These are phyloP conservation scores for Mucor saturninus DNA, from an alignment of 371 early-diverging fungal species.

Conservation along the genomic window DNA sequence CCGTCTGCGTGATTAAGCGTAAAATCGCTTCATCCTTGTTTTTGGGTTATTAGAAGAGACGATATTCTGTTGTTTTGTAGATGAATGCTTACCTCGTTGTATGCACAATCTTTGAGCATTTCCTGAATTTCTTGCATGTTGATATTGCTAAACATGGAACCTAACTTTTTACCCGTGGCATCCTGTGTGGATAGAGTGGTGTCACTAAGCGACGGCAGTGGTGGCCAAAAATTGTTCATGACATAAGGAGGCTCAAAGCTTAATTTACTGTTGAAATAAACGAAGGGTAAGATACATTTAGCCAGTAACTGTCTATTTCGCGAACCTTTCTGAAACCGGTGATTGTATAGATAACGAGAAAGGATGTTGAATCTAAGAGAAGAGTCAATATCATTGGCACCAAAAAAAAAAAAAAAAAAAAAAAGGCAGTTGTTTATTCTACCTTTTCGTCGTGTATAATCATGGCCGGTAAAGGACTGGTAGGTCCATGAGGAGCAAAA, in stretches of 20 bases:
- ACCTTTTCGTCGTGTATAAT: background rate
- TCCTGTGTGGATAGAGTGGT: background rate
- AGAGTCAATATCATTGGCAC: background rate
- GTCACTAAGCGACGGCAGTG: background rate
- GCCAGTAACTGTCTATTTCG: background rate
- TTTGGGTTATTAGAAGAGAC: background rate
- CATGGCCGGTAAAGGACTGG: constrained; percentile 4
- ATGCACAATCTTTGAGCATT: constrained; percentile 72
- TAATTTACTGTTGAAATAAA: background rate
- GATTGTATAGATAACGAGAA: background rate
- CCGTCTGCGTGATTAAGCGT: constrained; percentile 71
- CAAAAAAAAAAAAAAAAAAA: background rate
- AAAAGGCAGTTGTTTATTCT: background rate
- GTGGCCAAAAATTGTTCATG: constrained; percentile 10
- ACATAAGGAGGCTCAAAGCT: constrained; percentile 8
- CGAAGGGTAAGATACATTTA: background rate
- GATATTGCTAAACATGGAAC: constrained; percentile 70
- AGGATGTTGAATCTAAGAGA: background rate
- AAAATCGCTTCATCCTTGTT: constrained; percentile 68
- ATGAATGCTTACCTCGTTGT: constrained; percentile 65
- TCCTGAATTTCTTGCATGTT: constrained; percentile 78
- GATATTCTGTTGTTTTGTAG: background rate
- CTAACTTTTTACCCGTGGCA: constrained; percentile 51
- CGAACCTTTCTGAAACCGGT: background rate
- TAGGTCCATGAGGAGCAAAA: background rate